Evolutionary conservation across 768 basidiomycete genomes (phyloP).

Genomic region (Asterophora lycoperdoides): DNA sequence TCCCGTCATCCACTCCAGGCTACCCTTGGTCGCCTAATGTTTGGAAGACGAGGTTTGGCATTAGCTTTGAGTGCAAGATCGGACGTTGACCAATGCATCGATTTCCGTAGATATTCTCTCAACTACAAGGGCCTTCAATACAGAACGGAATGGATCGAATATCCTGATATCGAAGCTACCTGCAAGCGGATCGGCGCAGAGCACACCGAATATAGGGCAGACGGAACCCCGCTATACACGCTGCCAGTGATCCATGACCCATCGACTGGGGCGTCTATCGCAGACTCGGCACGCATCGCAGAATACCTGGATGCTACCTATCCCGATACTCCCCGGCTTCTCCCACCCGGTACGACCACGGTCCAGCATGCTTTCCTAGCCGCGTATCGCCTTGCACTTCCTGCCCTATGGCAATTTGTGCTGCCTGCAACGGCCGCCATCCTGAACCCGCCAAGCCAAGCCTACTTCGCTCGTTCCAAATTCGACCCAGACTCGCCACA

Average conservation of each 20-base stretch:
- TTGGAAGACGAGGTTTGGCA: constrained; percentile 12
- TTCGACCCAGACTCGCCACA: constrained; percentile 22
- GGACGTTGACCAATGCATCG: not conserved
- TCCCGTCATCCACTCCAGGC: constrained; percentile 4
- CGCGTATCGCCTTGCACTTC: not conserved
- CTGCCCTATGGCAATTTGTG: constrained; percentile 12
- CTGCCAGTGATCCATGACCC: constrained; percentile 40
- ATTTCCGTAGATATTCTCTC: constrained; percentile 7
- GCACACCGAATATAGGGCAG: constrained; percentile 18
- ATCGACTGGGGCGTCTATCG: constrained; percentile 27
- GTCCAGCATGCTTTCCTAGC: constrained; percentile 18
- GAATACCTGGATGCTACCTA: constrained; percentile 43
- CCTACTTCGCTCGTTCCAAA: constrained; percentile 29
- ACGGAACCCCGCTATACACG: constrained; percentile 25
- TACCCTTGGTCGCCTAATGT: constrained; percentile 15
- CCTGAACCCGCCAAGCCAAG: constrained; percentile 30
- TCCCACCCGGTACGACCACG: constrained; percentile 18
- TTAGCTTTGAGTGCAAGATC: not conserved
- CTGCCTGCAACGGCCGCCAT: constrained; percentile 15
- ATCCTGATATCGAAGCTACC: constrained; percentile 34
- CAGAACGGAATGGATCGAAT: constrained; percentile 38
- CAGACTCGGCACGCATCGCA: constrained; percentile 41
- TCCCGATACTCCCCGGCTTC: constrained; percentile 27
- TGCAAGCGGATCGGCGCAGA: constrained; percentile 29
- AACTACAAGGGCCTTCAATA: constrained; percentile 26